Conservation (phyloP, 2,329 filamentous ascomycete species). For the Metarhizium humberi region DNA sequence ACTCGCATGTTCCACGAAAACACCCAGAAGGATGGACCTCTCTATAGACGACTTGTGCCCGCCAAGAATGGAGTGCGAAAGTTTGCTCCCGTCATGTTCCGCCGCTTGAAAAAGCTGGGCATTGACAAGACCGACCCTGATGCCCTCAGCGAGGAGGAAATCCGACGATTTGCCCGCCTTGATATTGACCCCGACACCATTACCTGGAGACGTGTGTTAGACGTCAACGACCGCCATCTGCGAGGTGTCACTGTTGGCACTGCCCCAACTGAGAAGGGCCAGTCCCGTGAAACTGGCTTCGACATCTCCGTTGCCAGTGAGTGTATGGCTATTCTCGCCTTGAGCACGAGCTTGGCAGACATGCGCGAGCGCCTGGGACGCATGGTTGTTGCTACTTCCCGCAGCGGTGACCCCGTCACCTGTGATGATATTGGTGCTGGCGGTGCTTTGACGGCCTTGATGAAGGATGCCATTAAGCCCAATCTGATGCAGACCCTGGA, state of each 20-base stretch:
- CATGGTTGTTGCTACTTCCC: conserved; percentile 91
- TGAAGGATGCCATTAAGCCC: conserved; percentile 98
- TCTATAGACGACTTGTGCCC: conserved; percentile 84
- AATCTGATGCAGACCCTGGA: conserved; percentile 98
- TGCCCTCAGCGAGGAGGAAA: conserved; percentile 83
- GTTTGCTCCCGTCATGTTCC: conserved; percentile 87
- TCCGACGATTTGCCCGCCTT: conserved; percentile 77
- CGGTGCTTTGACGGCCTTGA: conserved; percentile 84
- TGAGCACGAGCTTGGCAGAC: conserved; percentile 79
- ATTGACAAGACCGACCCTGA: conserved; percentile 93
- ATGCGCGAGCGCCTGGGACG: conserved; percentile 88
- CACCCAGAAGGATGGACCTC: conserved; percentile 80
- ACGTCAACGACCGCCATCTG: conserved; percentile 94
- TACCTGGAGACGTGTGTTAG: conserved; percentile 90
- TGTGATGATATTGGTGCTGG: conserved; percentile 92
- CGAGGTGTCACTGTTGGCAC: conserved; percentile 82
- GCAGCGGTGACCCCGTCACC: conserved; percentile 79
- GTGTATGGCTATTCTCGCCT: conserved; percentile 94
- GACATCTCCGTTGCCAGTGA: conserved; percentile 97
- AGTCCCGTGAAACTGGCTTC: conserved; percentile 82
- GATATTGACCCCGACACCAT: conserved; percentile 97
- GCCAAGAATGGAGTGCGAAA: conserved; percentile 80
- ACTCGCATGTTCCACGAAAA: conserved; percentile 98
- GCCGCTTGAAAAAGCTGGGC: conserved; percentile 86
- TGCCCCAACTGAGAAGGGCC: conserved; percentile 83